phyloP scores from a whole-genome alignment of 768 basidiomycete species.

The Trichaptum fuscoviolaceum region DNA sequence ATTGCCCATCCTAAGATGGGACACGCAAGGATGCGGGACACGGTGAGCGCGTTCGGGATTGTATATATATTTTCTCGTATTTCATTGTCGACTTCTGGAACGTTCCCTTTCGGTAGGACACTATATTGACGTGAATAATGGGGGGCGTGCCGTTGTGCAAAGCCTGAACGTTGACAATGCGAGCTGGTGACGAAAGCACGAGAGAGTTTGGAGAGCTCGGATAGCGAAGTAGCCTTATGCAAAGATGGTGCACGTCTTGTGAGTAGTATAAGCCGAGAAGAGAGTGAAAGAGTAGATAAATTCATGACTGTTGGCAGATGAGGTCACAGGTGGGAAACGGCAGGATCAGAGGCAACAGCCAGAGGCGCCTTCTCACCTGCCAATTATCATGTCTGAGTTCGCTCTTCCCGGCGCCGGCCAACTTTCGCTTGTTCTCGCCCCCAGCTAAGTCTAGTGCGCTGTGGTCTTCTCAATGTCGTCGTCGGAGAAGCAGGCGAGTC shows the following conservation, averaged over 20 bases:
- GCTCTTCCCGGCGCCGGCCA: neutral
- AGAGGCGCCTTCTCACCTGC: neutral
- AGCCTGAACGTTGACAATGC: neutral
- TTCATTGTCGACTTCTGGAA: constrained; percentile 2
- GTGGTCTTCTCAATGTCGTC: neutral
- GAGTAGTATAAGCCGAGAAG: neutral
- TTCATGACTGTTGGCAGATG: neutral
- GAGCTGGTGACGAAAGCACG: neutral
- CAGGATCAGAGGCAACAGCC: neutral
- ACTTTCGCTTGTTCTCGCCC: neutral
- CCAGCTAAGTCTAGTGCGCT: no score
- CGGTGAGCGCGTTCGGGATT: constrained; percentile 83
- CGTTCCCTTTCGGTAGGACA: neutral
- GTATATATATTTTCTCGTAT: constrained; percentile 89
- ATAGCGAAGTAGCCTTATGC: neutral
- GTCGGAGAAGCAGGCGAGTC: neutral
- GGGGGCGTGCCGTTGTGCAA: neutral
- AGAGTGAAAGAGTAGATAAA: neutral
- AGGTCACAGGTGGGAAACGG: neutral
- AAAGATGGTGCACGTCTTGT: neutral
- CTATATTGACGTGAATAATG: neutral
- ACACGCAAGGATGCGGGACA: constrained; percentile 83
- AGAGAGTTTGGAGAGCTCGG: neutral
- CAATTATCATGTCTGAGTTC: neutral
- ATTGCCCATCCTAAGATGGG: constrained; percentile 92